Conservation (phyloP, 371 early-diverging fungal species). For the Entomophthora muscae region DNA sequence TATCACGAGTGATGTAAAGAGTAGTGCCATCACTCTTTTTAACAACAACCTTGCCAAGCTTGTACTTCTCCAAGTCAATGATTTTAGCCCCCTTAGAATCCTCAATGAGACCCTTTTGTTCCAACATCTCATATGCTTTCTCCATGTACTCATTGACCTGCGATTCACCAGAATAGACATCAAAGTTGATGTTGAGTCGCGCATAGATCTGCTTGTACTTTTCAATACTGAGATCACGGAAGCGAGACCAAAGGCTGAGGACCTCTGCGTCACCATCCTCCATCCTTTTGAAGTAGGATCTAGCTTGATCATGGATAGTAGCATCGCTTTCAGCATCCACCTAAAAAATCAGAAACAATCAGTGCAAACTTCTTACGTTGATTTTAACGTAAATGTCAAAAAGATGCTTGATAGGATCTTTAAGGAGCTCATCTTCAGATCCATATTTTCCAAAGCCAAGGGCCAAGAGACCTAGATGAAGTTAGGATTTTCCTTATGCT, state of each 20-base stretch:
- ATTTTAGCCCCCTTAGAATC: slow-evolving; percentile 79
- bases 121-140: slow-evolving; percentile 54
- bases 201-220: slow-evolving; percentile 90
- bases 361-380: slow-evolving; percentile 31
- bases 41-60: slow-evolving; percentile 73
- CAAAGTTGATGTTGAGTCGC: slow-evolving; percentile 88
- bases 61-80: slow-evolving; percentile 65
- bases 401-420: slow-evolving; percentile 88
- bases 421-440: slow-evolving; percentile 47
- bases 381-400: slow-evolving; percentile 92
- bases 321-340: slow-evolving; percentile 47
- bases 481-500: not conserved
- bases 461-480: slow-evolving; percentile 55
- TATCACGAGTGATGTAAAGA: slow-evolving; percentile 96
- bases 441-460: slow-evolving; percentile 85
- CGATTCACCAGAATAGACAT: slow-evolving; percentile 98
- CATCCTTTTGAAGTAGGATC: slow-evolving; percentile 93
- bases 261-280: slow-evolving; percentile 89
- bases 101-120: slow-evolving; percentile 43
- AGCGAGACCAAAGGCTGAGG: slow-evolving; percentile 74
- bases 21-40: slow-evolving; percentile 94
- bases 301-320: slow-evolving; percentile 70
- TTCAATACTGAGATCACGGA: slow-evolving; percentile 86
- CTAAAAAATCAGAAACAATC: slow-evolving; percentile 11
- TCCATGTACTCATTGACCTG: slow-evolving; percentile 69